Conservation (phyloP, 495 filamentous ascomycete species). For the Amorphotheca resinae region DNA sequence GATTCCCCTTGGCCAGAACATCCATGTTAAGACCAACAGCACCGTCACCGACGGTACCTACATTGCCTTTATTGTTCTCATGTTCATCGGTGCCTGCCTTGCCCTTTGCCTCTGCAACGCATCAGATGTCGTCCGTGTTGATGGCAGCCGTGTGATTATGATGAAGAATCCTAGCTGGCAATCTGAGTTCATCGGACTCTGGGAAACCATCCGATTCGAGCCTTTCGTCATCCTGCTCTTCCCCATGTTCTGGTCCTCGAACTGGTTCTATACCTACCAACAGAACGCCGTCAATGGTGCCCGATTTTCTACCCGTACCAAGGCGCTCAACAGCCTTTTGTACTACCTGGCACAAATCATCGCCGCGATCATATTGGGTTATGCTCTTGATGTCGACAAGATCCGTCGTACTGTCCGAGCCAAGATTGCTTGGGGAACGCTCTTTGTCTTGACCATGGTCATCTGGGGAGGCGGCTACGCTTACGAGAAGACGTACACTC, state of each 20-base stretch:
- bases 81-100: constrained; percentile 60
- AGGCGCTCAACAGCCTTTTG: constrained; percentile 69
- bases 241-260: constrained; percentile 75
- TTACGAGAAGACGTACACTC: constrained; percentile 52
- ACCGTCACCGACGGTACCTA: constrained; percentile 77
- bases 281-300: constrained; percentile 48
- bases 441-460: constrained; percentile 64
- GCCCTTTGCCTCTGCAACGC: constrained; percentile 65
- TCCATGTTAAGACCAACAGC: constrained; percentile 43
- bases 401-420: constrained; percentile 63
- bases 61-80: constrained; percentile 80
- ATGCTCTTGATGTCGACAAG: constrained; percentile 51
- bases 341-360: constrained; percentile 88
- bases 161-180: constrained; percentile 80
- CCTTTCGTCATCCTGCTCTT: constrained; percentile 77
- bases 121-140: constrained; percentile 51
- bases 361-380: constrained; percentile 68
- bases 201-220: constrained; percentile 56
- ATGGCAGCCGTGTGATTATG: constrained; percentile 70
- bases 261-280: constrained; percentile 66
- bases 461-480: constrained; percentile 85
- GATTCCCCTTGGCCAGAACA: constrained; percentile 72
- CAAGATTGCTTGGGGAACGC: constrained; percentile 49
- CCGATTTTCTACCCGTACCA: constrained; percentile 71
- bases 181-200: constrained; percentile 67